Percentiles rank a stretch among this genome's conserved stretches.
phyloP scores from a whole-genome alignment of 495 filamentous ascomycete species.

The Penicillium taxi region DNA sequence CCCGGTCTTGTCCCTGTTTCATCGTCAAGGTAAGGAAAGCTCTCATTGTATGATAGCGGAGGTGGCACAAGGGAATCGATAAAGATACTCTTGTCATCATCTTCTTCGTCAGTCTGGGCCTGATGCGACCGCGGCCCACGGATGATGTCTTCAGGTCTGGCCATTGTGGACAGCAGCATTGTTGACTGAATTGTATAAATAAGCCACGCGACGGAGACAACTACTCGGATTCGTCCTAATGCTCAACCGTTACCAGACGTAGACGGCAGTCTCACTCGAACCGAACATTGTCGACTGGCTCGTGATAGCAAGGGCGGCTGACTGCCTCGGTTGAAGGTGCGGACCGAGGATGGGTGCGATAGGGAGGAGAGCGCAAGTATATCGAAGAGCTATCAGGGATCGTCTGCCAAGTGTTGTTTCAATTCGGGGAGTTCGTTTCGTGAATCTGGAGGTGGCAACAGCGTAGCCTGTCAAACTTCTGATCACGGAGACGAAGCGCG shows the following conservation, averaged over 20 bases:
- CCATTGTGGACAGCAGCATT: constrained; percentile 34
- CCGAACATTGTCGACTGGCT: constrained; percentile 15
- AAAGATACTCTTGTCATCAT: constrained; percentile 18
- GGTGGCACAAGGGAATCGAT: constrained; percentile 19
- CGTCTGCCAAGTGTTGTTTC: too few relatives aligned
- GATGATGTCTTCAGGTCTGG: constrained; percentile 33
- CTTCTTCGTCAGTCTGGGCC: constrained; percentile 28
- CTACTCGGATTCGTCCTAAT: neutral
- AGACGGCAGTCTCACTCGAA: neutral
- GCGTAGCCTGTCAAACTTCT: too few relatives aligned
- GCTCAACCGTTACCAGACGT: constrained; percentile 8
- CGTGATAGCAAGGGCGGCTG: too few relatives aligned
- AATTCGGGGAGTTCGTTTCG: too few relatives aligned
- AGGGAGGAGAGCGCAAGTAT: too few relatives aligned
- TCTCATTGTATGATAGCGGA: constrained; percentile 24
- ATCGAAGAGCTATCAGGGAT: too few relatives aligned
- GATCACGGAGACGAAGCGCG: too few relatives aligned
- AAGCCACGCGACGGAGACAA: too few relatives aligned
- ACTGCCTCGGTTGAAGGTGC: too few relatives aligned
- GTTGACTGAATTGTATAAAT: too few relatives aligned
- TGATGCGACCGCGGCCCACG: constrained; percentile 28
- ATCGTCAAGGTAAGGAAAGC: constrained; percentile 22
- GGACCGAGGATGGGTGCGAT: too few relatives aligned
- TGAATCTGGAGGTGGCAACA: too few relatives aligned
- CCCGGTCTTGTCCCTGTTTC: constrained; percentile 25